Conservation (phyloP, 805 yeast species). For the Millerozyma acaciae region DNA sequence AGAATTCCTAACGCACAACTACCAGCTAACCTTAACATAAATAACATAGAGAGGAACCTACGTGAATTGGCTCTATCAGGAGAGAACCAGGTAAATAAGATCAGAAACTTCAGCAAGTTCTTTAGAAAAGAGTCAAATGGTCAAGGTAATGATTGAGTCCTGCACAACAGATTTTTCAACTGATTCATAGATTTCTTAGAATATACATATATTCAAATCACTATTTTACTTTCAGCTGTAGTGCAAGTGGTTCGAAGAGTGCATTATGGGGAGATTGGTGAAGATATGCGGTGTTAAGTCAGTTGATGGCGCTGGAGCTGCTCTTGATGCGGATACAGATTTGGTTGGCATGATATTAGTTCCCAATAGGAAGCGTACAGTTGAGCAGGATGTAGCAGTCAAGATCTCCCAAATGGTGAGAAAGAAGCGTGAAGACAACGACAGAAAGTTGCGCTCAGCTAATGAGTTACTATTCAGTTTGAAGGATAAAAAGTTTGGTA, state of each 20-base stretch:
- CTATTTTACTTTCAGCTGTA: too few species aligned
- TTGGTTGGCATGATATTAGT: constrained; percentile 83
- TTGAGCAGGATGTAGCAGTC: constrained; percentile 32
- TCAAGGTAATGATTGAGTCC: constrained; percentile 8
- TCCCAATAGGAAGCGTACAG: constrained; percentile 74
- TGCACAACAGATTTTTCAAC: too few species aligned
- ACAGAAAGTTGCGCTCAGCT: constrained; percentile 16
- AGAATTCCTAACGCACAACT: constrained; percentile 17
- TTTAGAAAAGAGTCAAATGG: constrained; percentile 33
- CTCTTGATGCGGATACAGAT: constrained; percentile 69
- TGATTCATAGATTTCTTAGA: too few species aligned
- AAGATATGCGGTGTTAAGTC: constrained; percentile 84
- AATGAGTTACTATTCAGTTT: constrained; percentile 14
- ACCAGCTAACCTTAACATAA: constrained; percentile 30
- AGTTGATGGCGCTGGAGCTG: constrained; percentile 63
- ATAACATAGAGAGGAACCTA: constrained; percentile 43
- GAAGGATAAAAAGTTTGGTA: constrained; percentile 9
- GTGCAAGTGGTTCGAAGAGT: too few species aligned
- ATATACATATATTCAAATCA: too few species aligned
- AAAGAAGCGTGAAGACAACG: constrained; percentile 15
- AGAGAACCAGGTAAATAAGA: constrained; percentile 59
- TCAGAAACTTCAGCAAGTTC: constrained; percentile 57
- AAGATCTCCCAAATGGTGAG: constrained; percentile 25
- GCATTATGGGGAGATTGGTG: constrained; percentile 38
- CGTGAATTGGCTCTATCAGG: constrained; percentile 46